Conservation (phyloP, 371 early-diverging fungal genomes). For the Mycotypha africana region DNA sequence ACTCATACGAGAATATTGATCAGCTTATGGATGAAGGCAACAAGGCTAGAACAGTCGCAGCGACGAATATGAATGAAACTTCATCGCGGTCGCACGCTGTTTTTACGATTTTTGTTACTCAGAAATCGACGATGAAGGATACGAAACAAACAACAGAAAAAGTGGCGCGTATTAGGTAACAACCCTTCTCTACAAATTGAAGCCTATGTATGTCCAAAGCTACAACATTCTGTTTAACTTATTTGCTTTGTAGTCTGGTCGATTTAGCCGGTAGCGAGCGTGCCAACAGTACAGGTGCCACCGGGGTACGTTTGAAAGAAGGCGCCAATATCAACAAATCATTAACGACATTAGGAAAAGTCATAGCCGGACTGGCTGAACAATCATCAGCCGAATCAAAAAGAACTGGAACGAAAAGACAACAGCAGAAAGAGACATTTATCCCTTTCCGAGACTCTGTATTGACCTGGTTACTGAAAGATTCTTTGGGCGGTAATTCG, state of each 20-base stretch:
- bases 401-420: constrained; percentile 25
- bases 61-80: constrained; percentile 92
- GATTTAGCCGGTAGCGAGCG: constrained; percentile 94
- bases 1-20: constrained; percentile 64
- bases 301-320: constrained; percentile 91
- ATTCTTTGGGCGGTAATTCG: constrained; percentile 86
- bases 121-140: constrained; percentile 43
- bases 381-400: constrained; percentile 28
- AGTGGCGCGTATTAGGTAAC: constrained; percentile 54
- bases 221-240: background rate
- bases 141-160: constrained; percentile 61
- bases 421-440: constrained; percentile 38
- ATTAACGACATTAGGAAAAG: constrained; percentile 92
- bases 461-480: constrained; percentile 89
- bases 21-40: constrained; percentile 81
- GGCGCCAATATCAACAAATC: constrained; percentile 97
- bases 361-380: constrained; percentile 89
- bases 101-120: constrained; percentile 75
- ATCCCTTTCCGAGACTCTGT: constrained; percentile 10
- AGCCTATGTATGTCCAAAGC: background rate
- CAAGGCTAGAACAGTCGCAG: constrained; percentile 81
- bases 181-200: no score
- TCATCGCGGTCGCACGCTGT: constrained; percentile 92
- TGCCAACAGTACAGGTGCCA: constrained; percentile 88
- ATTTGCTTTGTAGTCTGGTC: constrained; percentile 40